phyloP scores from a whole-genome alignment of 495 filamentous ascomycete species.

The Aspergillus cristatus region DNA sequence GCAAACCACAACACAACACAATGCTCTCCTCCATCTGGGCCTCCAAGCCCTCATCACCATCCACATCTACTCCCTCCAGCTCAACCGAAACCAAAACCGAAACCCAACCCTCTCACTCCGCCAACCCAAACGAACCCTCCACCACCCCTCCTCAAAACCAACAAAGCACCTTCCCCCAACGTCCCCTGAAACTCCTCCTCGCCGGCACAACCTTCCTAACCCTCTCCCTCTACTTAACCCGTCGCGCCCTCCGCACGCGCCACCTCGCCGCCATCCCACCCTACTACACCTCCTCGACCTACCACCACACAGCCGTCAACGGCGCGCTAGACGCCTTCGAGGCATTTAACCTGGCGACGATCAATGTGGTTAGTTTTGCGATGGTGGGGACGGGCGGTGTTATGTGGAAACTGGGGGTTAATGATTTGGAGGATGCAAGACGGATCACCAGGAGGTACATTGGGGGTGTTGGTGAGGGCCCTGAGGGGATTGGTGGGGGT shows the following conservation, averaged over 20 bases:
- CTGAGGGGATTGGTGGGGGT: conserved; percentile 33
- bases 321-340: conserved; percentile 61
- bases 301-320: conserved; percentile 35
- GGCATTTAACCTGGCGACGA: conserved; percentile 72
- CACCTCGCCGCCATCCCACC: conserved; percentile 45
- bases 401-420: conserved; percentile 64
- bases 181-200: conserved; percentile 46
- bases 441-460: too few species aligned
- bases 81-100: too few species aligned
- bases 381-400: conserved; percentile 61
- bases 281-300: conserved; percentile 53
- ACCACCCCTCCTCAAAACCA: conserved; percentile 9
- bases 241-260: conserved; percentile 53
- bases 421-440: conserved; percentile 58
- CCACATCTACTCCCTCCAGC: conserved; percentile 3
- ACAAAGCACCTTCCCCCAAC: conserved; percentile 9
- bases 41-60: conserved; percentile 13
- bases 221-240: conserved; percentile 59
- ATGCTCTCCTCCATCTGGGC: conserved; percentile 21
- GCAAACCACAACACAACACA: too few species aligned
- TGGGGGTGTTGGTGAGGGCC: conserved; percentile 33
- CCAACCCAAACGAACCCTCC: background rate
- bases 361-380: conserved; percentile 62
- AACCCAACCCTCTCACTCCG: background rate
- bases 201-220: conserved; percentile 65